phyloP scores from a whole-genome alignment of 345 rosid genomes.

The Moricandia arvensis region DNA sequence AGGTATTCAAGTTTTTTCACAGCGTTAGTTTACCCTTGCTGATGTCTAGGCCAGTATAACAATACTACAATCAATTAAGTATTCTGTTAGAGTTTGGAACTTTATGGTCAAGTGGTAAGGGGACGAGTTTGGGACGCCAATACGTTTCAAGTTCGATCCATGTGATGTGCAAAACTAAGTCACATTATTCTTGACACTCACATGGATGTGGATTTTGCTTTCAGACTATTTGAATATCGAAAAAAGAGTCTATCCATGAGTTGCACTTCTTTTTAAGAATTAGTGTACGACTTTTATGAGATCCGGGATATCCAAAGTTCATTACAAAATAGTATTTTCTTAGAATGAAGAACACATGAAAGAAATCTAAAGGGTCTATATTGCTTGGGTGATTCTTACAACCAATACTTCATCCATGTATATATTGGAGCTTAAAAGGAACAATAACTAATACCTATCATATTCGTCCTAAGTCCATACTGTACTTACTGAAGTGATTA shows the following conservation, averaged over 20 bases:
- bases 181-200: no score
- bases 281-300: no score
- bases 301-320: no score
- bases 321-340: no score
- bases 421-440: not conserved
- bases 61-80: not conserved
- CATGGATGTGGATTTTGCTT: no score
- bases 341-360: not conserved
- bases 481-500: not conserved
- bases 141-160: no score
- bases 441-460: not conserved
- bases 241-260: no score
- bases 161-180: no score
- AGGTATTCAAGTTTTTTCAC: slow-evolving; percentile 3
- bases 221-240: no score
- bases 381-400: not conserved
- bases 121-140: no score
- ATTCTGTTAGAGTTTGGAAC: not conserved
- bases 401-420: not conserved
- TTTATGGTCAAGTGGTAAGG: no score
- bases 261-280: no score
- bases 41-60: not conserved
- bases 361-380: not conserved
- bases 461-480: not conserved
- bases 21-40: not conserved